Evolutionary conservation across 2,329 filamentous ascomycete species (phyloP).

Genomic region (Chaetomiaceae sp.): DNA sequence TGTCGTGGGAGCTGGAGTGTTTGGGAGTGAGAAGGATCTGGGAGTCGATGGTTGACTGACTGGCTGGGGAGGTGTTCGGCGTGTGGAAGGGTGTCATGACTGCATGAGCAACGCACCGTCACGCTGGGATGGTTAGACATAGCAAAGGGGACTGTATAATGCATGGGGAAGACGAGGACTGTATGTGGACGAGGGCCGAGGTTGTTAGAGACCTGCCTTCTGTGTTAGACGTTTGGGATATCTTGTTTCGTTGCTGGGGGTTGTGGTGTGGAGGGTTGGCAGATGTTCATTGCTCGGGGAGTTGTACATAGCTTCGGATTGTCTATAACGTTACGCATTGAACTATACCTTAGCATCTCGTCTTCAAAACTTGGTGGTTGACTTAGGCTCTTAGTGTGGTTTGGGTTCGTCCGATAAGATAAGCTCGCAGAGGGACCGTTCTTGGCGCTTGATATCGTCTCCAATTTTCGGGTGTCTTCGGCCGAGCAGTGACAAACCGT

Average conservation of each 20-base stretch:
- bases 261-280: not conserved
- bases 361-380: too few relatives aligned
- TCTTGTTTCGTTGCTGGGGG: not conserved
- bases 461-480: slow-evolving; percentile 6
- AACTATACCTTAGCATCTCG: too few relatives aligned
- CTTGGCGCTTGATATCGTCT: slow-evolving; percentile 12
- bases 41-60: not conserved
- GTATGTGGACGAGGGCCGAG: not conserved
- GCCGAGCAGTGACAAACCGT: not conserved
- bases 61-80: not conserved
- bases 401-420: slow-evolving; percentile 12
- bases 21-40: not conserved
- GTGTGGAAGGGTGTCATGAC: not conserved
- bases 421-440: not conserved
- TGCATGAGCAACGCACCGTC: not conserved
- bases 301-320: too few relatives aligned
- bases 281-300: too few relatives aligned
- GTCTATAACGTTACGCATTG: too few relatives aligned
- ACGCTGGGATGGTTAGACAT: not conserved
- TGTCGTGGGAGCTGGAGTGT: not conserved
- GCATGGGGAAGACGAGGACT: not conserved
- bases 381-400: too few relatives aligned
- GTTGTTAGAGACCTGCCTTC: not conserved
- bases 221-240: not conserved
- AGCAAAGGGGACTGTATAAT: not conserved